Evolutionary conservation across 176 grass and related monocot species (phyloP).

Genomic region (Bonia amplexicaulis): DNA sequence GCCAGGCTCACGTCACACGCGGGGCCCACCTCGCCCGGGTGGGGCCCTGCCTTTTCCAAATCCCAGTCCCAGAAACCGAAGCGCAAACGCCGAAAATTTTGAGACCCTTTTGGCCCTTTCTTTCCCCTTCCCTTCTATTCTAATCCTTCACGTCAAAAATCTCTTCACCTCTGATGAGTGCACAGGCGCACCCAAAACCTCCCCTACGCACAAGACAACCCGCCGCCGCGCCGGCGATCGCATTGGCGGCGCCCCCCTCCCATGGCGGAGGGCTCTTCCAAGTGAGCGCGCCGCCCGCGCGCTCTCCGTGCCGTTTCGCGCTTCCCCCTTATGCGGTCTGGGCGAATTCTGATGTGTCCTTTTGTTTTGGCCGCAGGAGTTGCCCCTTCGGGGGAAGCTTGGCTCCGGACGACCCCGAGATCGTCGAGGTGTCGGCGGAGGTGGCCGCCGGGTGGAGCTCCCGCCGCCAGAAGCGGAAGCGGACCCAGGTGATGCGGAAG

Average conservation of each 20-base stretch:
- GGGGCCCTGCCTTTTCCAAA: background rate
- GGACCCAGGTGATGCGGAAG: slow-evolving; percentile 31
- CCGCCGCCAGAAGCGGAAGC: slow-evolving; percentile 42
- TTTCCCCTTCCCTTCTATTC: background rate
- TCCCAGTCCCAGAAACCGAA: background rate
- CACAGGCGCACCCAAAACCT: background rate
- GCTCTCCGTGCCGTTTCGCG: background rate
- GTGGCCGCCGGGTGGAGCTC: slow-evolving; percentile 23
- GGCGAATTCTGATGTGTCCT: background rate
- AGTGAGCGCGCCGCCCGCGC: background rate
- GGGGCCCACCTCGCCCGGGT: background rate
- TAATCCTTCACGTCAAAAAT: slow-evolving; percentile 4
- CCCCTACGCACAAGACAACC: background rate
- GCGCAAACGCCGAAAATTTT: slow-evolving; percentile 16
- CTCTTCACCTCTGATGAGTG: background rate
- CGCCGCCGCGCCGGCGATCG: background rate
- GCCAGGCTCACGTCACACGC: background rate
- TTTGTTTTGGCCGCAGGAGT: slow-evolving; percentile 21
- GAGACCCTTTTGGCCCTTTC: slow-evolving; percentile 11
- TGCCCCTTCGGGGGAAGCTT: background rate
- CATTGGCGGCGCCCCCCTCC: slow-evolving; percentile 19
- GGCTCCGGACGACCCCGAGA: slow-evolving; percentile 30
- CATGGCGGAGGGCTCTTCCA: slow-evolving; percentile 31
- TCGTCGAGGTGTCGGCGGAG: slow-evolving; percentile 45
- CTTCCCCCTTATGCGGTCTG: background rate